Conservation (phyloP, 495 filamentous ascomycete species). For the Cercophora scortea region DNA sequence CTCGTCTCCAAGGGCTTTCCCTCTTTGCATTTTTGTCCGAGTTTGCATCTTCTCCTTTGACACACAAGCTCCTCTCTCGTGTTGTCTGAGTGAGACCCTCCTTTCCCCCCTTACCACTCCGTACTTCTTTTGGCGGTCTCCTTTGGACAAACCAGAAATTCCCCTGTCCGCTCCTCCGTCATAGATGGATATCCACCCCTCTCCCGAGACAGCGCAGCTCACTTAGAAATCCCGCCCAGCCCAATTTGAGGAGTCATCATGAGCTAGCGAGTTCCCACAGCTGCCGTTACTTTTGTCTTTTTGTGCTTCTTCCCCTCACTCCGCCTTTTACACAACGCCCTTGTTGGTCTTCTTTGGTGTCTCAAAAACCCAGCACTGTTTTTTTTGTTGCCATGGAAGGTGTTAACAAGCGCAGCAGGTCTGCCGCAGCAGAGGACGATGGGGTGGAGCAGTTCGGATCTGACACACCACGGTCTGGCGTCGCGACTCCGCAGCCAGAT, state of each 20-base stretch:
- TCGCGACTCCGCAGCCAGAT: slow-evolving; percentile 84
- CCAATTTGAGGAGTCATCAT: slow-evolving; percentile 21
- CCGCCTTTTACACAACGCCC: slow-evolving; percentile 8
- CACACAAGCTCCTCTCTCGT: slow-evolving; percentile 1
- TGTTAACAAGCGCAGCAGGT: slow-evolving; percentile 41
- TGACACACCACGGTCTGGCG: slow-evolving; percentile 74
- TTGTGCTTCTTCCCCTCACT: slow-evolving; percentile 18
- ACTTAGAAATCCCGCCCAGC: slow-evolving; percentile 14
- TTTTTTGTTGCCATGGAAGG: slow-evolving; percentile 22
- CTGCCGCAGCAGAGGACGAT: slow-evolving; percentile 55
- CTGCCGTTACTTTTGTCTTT: slow-evolving; percentile 14
- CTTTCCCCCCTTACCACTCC: slow-evolving; percentile 1
- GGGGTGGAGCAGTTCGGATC: slow-evolving; percentile 69
- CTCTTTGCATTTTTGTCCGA: slow-evolving; percentile 2
- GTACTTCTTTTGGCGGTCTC: slow-evolving; percentile 12
- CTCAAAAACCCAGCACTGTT: background rate
- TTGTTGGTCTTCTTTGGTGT: slow-evolving; percentile 1
- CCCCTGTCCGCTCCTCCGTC: slow-evolving; percentile 18
- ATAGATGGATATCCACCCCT: slow-evolving; percentile 28
- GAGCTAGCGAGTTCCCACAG: slow-evolving; percentile 22
- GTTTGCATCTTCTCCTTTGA: slow-evolving; percentile 8
- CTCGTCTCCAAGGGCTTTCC: slow-evolving; percentile 20
- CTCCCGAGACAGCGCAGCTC: slow-evolving; percentile 17
- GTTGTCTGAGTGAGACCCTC: background rate
- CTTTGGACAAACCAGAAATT: slow-evolving; percentile 14